phyloP scores from a whole-genome alignment of 768 basidiomycete genomes.

The Amanita fuliginea region DNA sequence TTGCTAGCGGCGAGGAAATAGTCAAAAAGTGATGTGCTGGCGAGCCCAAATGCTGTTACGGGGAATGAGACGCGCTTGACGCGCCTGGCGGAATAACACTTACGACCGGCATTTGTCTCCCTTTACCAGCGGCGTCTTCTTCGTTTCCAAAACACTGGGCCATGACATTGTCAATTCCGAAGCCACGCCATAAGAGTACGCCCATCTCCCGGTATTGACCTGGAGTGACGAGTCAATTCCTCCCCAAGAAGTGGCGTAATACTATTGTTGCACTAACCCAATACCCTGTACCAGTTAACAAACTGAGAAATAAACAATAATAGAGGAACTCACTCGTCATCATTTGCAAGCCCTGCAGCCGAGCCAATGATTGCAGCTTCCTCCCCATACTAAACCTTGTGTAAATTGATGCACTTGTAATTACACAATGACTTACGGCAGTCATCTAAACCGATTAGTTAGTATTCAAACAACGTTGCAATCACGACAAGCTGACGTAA shows the following conservation, averaged over 20 bases:
- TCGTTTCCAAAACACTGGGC: constrained; percentile 85
- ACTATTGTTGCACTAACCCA: constrained; percentile 37
- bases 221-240: constrained; percentile 15
- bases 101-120: constrained; percentile 92
- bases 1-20: constrained; percentile 88
- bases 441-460: constrained; percentile 52
- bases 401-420: constrained; percentile 5
- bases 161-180: constrained; percentile 72
- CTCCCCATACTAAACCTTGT: constrained; percentile 58
- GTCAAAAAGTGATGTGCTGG: constrained; percentile 81
- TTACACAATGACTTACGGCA: constrained; percentile 37
- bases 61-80: neutral
- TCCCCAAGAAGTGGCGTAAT: neutral
- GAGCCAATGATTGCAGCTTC: constrained; percentile 87
- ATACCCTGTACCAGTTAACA: constrained; percentile 36
- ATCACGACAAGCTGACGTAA: constrained; percentile 43
- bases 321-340: constrained; percentile 64
- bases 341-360: constrained; percentile 69
- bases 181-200: constrained; percentile 83
- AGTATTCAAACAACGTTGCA: neutral
- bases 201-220: constrained; percentile 93
- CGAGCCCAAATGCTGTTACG: constrained; percentile 71
- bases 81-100: constrained; percentile 10
- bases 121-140: constrained; percentile 72
- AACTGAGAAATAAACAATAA: neutral